Percentiles rank a stretch among this genome's conserved stretches.
These are phyloP conservation scores for Waltiozyma sp. DNA, from an alignment of 1,139 yeast genomes.

Conservation along the genomic window DNA sequence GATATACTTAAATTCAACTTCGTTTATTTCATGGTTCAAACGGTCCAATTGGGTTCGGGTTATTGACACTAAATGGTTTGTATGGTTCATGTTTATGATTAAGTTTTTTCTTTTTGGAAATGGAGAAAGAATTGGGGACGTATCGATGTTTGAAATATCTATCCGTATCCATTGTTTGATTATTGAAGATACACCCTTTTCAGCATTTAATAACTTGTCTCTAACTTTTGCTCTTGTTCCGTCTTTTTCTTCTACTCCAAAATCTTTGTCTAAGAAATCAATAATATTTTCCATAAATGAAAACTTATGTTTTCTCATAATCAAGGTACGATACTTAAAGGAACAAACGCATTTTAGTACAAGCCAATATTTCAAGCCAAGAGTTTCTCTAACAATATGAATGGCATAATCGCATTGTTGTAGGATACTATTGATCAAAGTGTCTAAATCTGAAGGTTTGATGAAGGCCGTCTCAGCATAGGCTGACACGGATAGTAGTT, in stretches of 20 bases:
- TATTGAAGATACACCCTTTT: background rate
- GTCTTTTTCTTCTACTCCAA: background rate
- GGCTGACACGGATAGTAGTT: constrained; percentile 2
- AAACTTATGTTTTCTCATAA: background rate
- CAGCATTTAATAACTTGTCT: background rate
- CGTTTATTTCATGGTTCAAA: background rate
- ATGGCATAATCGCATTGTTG: constrained; percentile 4
- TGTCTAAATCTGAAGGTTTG: constrained; percentile 1
- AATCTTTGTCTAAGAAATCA: background rate
- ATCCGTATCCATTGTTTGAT: background rate
- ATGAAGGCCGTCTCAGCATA: background rate
- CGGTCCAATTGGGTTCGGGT: background rate
- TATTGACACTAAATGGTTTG: background rate
- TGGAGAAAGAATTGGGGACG: too few species aligned
- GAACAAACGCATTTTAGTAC: constrained; percentile 4
- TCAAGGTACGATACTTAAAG: background rate
- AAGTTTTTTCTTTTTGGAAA: background rate
- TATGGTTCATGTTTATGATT: background rate
- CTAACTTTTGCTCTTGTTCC: background rate
- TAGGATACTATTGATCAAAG: constrained; percentile 1
- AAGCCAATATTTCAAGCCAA: constrained; percentile 8
- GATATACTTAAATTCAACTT: background rate
- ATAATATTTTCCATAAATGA: background rate
- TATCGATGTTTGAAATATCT: background rate
- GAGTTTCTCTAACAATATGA: constrained; percentile 3